Base-by-base conservation (phyloP, 2,329 filamentous ascomycete species). In the Ceratocystis albifundus region DNA sequence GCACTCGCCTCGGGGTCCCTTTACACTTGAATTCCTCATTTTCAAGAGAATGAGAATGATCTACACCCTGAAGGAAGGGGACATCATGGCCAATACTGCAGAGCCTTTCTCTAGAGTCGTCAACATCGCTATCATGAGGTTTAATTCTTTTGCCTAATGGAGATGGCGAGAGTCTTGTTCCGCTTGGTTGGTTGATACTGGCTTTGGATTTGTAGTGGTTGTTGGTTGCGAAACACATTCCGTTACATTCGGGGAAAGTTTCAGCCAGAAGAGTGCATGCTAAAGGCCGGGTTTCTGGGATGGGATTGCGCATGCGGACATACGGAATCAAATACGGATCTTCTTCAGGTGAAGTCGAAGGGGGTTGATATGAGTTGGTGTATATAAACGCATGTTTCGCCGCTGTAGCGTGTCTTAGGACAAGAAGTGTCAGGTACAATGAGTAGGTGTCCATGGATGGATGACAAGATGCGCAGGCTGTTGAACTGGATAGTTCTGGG, bases 391-490 rank as follows among this genome's bases (percentile, higher is more conserved):
- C 15, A 59, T 32, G 12, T 8, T 28, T 32, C 2, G 12, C n/a
- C 28, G 10, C 20, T 8, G 25, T 36, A 1, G 36, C 25, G 17
- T 59, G 7, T 8, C 55, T 28, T 2, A 64, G n/a, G 17, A 36
- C 28, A 15, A 20, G 10, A 8, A 64, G 62, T 28, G 25, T 64
- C 1, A 53, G 7, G 50, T 50, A 66, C 44, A 66, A 25, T 15
- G 41, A 50, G 55, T 61, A 66, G 1, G 53, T 66, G n/a, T 66
- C 65, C 65, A 66, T 66, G 10, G 55, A 46, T 45, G 62, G 36
- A 30, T 64, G 45, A 8, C n/a, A 59, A 30, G 15, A 6, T 25
- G 55, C 20, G 17, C 3, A 2, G 7, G 15, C 4, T 8, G 12
- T 3, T 8, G 7, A 59, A 15, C 20, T 2, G 5, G 7, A 15